Percentiles rank a stretch among this genome's conserved stretches.
These are phyloP conservation scores for Trypanosoma vivax DNA, from an alignment of 208 protist species.

Conservation along the genomic window DNA sequence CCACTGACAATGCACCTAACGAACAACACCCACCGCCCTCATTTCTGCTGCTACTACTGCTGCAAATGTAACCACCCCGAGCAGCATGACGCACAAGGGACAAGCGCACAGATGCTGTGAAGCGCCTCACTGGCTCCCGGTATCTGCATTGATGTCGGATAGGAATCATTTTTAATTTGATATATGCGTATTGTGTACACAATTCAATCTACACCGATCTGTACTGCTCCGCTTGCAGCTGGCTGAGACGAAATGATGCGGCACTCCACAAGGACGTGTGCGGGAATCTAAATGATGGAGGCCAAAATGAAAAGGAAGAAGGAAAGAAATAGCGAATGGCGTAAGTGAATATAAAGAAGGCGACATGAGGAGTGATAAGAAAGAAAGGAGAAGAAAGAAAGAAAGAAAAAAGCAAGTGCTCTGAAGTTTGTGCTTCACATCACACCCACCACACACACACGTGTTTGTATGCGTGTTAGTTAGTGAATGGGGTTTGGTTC, in stretches of 20 bases:
- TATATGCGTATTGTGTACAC: neutral
- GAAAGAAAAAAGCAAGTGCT: slow-evolving; percentile 3
- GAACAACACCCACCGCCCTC: neutral
- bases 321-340: neutral
- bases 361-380: slow-evolving; percentile 9
- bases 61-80: no score
- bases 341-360: neutral
- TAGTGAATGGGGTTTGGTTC: no score
- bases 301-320: no score
- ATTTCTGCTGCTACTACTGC: neutral
- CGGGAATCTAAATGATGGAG: no score
- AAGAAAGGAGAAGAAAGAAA: slow-evolving; percentile 14
- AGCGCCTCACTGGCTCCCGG: neutral
- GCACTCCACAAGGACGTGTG: no score
- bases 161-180: slow-evolving; percentile 15
- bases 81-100: slow-evolving; percentile 1
- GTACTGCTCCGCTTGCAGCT: no score
- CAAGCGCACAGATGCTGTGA: neutral
- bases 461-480: no score
- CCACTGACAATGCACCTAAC: slow-evolving; percentile 4
- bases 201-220: no score
- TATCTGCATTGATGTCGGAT: slow-evolving; percentile 7
- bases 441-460: no score
- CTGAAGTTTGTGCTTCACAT: neutral
- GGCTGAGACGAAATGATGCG: no score